Conservation (phyloP, 2,329 filamentous ascomycete species). For the Tolypocladium inflatum region DNA sequence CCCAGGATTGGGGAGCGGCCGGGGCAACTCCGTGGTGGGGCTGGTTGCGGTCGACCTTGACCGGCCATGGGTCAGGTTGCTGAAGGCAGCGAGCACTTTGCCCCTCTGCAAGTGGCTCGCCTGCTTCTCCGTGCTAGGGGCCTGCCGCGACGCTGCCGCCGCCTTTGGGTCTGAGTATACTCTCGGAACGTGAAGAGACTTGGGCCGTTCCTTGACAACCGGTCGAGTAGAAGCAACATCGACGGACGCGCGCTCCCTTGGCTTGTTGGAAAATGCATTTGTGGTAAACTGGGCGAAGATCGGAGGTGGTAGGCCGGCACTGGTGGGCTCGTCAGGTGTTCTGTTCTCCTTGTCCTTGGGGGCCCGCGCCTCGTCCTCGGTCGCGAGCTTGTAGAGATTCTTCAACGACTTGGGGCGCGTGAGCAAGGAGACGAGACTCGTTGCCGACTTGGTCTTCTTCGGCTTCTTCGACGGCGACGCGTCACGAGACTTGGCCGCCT, state of each 20-base stretch:
- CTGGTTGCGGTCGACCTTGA: constrained; percentile 23
- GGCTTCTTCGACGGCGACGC: constrained; percentile 53
- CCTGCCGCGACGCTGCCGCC: constrained; percentile 14
- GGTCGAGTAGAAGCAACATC: constrained; percentile 3
- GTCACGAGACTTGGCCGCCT: constrained; percentile 30
- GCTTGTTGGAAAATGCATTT: constrained; percentile 8
- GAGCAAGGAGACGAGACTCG: constrained; percentile 70
- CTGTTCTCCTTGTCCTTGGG: constrained; percentile 75
- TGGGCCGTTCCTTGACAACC: constrained; percentile 33
- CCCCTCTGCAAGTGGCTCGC: constrained; percentile 30
- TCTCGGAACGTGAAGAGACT: constrained; percentile 35
- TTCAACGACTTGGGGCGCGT: constrained; percentile 66
- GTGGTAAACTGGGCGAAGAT: constrained; percentile 68
- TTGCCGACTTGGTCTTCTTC: constrained; percentile 74
- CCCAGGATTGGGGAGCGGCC: constrained; percentile 40
- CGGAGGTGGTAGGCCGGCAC: constrained; percentile 43
- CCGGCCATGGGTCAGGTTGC: constrained; percentile 26
- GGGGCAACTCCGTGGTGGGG: constrained; percentile 29
- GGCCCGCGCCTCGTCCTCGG: constrained; percentile 40
- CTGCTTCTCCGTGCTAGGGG: constrained; percentile 14
- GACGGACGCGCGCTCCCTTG: not conserved
- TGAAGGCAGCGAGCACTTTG: constrained; percentile 28
- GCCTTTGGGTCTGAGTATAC: constrained; percentile 9
- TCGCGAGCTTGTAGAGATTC: constrained; percentile 46
- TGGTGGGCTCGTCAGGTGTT: constrained; percentile 36